These are phyloP conservation scores for Aurantiochytrium sp. DNA, from an alignment of 108 stramenopile genomes.

Conservation along the genomic window DNA sequence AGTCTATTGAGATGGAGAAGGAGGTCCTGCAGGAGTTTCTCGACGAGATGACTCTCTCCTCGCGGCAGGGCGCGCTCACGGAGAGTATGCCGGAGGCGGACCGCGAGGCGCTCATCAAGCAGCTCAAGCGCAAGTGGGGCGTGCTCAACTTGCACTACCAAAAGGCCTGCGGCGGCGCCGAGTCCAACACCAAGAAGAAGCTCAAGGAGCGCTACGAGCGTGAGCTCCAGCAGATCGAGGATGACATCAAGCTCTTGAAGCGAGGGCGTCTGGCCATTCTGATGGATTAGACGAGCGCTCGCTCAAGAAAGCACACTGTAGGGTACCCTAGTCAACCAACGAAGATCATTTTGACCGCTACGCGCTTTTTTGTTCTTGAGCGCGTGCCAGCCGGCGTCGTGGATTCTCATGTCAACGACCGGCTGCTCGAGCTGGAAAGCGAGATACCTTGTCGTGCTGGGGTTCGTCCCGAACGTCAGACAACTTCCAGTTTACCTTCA, in stretches of 20 bases:
- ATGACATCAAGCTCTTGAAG: neutral
- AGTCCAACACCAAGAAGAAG: constrained; percentile 5
- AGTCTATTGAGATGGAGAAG: constrained; percentile 8
- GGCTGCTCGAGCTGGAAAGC: no score
- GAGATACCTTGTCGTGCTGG: no score
- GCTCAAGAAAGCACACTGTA: no score
- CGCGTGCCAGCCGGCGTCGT: no score
- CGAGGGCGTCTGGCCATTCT: neutral
- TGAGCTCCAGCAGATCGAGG: neutral
- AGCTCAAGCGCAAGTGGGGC: constrained; percentile 28
- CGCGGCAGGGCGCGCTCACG: neutral
- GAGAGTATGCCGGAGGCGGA: constrained; percentile 24
- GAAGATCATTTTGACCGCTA: no score
- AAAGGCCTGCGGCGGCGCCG: neutral
- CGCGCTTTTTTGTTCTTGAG: no score
- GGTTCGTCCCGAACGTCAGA: no score
- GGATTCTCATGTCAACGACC: no score
- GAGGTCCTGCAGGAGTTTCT: neutral
- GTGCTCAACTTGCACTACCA: neutral
- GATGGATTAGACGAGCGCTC: no score
- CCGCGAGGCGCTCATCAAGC: neutral
- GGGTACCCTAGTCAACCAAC: no score
- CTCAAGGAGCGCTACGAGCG: constrained; percentile 11
- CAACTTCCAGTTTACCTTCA: no score
- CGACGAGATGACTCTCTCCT: neutral